Base-by-base conservation (phyloP, 495 filamentous ascomycete genomes). In the Penicillium angulare region DNA sequence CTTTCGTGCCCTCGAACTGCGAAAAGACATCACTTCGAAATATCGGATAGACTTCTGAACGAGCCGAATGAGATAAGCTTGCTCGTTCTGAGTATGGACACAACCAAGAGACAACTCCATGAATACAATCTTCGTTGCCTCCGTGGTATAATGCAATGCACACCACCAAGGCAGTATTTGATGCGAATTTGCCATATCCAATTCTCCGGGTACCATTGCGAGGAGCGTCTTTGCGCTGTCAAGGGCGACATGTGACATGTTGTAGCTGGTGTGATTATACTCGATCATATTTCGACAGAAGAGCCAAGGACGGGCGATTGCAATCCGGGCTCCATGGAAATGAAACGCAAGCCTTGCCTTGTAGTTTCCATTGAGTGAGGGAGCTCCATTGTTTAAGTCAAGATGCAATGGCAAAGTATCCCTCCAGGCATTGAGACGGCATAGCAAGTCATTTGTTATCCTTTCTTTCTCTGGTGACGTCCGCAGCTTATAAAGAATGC, bases 251-350 rank as follows among this genome's bases (percentile, higher is more conserved):
- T 31, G 27, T 2, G 27, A 7, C 27, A 31, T 31, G 8, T 31
- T 31, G 27, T 31, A 31, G 27, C 8, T 31, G 8, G 27, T 31
- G 13, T 2, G 27, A 31, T 31, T 12, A 31, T 31, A 31, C 13
- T 31, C 44, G 7, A 47, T 69, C 62, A 42, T 66, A 35, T 84
- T 79, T 15, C 79, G 60, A 9, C 77, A 70, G 54, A 80, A 85
- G 4, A 86, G 66, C 60, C 79, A 83, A 12, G 83, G 83, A 9
- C 83, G 79, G 35, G 76, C 77, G 21, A 81, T 66, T 15, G 84
- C 72, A 27, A 83, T 81, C 12, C 71, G 67, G 16, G 75, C 72
- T 49, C 79, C 79, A 57, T 80, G 73, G 53, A 79, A 84, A 35
- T 76, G 71, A 49, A 86, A 76, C 7, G 75, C 75, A 10, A 80